phyloP scores from a whole-genome alignment of 75 land plant species.

The Azolla pinnata region DNA sequence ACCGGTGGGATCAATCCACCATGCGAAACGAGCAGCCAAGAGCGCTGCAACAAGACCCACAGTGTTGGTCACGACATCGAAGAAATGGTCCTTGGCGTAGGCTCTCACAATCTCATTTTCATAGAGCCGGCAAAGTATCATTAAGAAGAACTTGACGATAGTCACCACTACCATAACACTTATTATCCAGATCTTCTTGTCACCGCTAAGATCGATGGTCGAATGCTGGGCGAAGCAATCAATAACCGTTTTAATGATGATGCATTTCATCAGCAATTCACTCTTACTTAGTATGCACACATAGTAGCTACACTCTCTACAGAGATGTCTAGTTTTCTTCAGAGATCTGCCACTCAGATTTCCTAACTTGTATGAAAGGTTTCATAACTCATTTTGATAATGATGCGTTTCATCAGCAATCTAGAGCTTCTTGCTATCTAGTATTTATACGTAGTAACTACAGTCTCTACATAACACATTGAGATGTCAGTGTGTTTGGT shows the following conservation, averaged over 20 bases:
- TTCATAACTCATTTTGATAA: no score
- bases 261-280: neutral
- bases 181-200: conserved; percentile 53
- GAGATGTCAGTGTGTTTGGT: no score
- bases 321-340: no score
- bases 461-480: no score
- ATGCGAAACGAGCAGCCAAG: conserved; percentile 47
- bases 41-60: conserved; percentile 76
- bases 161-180: conserved; percentile 68
- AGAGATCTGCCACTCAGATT: no score
- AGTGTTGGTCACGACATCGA: conserved; percentile 72
- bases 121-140: conserved; percentile 60
- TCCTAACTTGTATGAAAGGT: no score
- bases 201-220: no score
- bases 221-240: conserved; percentile 26
- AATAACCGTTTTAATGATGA: conserved; percentile 24
- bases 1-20: conserved; percentile 85
- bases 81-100: conserved; percentile 84
- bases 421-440: no score
- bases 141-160: conserved; percentile 47
- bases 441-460: no score
- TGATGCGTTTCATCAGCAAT: no score
- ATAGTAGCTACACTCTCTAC: no score
- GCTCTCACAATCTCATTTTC: conserved; percentile 69
- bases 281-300: neutral